These are phyloP conservation scores for Polychytrium aggregatum DNA, from an alignment of 192 early-diverging fungal genomes.

Conservation along the genomic window DNA sequence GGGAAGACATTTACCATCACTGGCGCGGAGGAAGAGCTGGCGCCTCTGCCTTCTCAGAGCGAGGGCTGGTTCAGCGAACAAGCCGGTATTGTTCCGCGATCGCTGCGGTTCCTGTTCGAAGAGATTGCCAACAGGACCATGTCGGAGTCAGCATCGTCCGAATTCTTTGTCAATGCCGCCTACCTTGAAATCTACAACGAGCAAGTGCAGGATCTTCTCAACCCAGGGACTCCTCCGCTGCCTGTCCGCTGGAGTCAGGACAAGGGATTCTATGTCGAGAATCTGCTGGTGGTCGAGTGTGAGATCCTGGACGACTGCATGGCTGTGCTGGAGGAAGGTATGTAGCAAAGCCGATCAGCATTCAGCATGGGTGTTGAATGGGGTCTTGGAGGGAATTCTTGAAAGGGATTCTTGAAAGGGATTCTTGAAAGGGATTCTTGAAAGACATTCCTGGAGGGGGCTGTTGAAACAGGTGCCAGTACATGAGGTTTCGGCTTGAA, in stretches of 20 bases:
- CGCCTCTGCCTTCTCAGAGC: no score
- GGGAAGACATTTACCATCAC: slow-evolving; percentile 52
- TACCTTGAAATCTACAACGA: slow-evolving; percentile 53
- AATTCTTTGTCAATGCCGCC: slow-evolving; percentile 17
- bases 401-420: no score
- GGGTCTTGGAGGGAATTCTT: no score
- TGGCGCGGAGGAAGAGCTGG: slow-evolving; percentile 17
- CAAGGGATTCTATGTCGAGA: slow-evolving; percentile 43
- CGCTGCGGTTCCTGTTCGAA: slow-evolving; percentile 27
- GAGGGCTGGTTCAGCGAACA: no score
- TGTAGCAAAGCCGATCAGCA: no score
- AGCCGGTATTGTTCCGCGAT: slow-evolving; percentile 31
- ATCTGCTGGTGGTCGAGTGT: slow-evolving; percentile 40
- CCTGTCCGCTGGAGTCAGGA: slow-evolving; percentile 30
- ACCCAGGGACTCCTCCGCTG: slow-evolving; percentile 17
- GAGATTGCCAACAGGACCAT: slow-evolving; percentile 1
- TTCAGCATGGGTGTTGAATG: no score
- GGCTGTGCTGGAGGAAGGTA: slow-evolving; percentile 44
- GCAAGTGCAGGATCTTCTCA: slow-evolving; percentile 38
- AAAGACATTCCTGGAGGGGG: no score
- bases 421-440: no score
- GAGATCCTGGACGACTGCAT: slow-evolving; percentile 34
- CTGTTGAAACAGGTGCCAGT: no score
- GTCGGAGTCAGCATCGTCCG: neutral
- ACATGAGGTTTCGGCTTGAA: no score